These are phyloP conservation scores for Didymella exigua DNA, from an alignment of 2,329 filamentous ascomycete genomes.

Conservation along the genomic window DNA sequence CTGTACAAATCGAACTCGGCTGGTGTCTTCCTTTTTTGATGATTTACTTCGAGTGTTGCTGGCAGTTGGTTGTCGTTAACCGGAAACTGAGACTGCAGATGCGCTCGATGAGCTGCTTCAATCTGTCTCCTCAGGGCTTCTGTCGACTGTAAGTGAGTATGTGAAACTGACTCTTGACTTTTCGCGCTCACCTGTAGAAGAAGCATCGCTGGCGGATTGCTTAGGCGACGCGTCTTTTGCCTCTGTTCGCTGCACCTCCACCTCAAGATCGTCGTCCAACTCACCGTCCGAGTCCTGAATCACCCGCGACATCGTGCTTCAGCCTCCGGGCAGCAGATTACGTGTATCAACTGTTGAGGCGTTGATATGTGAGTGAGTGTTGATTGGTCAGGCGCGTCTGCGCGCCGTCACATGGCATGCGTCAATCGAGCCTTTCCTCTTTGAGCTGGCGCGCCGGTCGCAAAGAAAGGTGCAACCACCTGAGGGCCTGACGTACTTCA, in stretches of 20 bases:
- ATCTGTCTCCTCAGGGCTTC: slow-evolving; percentile 20
- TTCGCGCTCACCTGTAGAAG: slow-evolving; percentile 9
- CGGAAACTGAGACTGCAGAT: slow-evolving; percentile 25
- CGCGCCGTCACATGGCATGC: slow-evolving; percentile 33
- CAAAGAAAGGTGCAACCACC: not conserved
- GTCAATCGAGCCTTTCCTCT: slow-evolving; percentile 7
- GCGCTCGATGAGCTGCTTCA: slow-evolving; percentile 33
- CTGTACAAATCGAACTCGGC: not conserved
- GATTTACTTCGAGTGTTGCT: not conserved
- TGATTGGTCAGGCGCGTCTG: slow-evolving; percentile 20
- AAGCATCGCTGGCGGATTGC: slow-evolving; percentile 10
- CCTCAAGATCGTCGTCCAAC: slow-evolving; percentile 38
- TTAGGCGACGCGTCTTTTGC: slow-evolving; percentile 24
- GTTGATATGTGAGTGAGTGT: not conserved
- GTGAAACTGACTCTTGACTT: too few species aligned
- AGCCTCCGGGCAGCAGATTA: not conserved
- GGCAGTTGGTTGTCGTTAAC: slow-evolving; percentile 11
- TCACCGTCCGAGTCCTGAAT: slow-evolving; percentile 49
- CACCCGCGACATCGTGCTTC: slow-evolving; percentile 30
- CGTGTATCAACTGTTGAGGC: not conserved
- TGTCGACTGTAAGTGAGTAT: not conserved
- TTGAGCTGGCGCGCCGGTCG: slow-evolving; percentile 7
- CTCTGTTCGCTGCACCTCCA: slow-evolving; percentile 16
- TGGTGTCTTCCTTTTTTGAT: not conserved
- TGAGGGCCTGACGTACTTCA: not conserved